These are phyloP conservation scores for Fraxinus americana DNA, from an alignment of 257 asterid species.

Conservation along the genomic window DNA sequence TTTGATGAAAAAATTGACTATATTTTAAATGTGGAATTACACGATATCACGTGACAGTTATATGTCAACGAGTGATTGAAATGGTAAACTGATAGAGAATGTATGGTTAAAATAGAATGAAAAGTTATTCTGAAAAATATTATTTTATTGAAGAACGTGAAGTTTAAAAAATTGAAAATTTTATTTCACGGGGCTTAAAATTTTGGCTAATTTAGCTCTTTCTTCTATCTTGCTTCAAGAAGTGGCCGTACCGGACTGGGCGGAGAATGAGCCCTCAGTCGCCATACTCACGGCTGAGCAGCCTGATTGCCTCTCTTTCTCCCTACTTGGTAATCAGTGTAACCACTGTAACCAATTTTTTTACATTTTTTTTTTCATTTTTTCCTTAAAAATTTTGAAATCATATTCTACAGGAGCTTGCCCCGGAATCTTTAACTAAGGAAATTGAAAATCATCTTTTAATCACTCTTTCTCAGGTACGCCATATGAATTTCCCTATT, in stretches of 20 bases:
- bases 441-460: slow-evolving; percentile 54
- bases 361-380: not conserved
- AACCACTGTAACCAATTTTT: not conserved
- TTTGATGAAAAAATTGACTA: too few relatives aligned
- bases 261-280: slow-evolving; percentile 47
- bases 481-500: not conserved
- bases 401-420: slow-evolving; percentile 46
- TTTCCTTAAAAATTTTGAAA: not conserved
- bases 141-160: too few relatives aligned
- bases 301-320: slow-evolving; percentile 45
- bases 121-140: too few relatives aligned
- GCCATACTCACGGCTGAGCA: slow-evolving; percentile 46
- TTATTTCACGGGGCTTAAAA: too few relatives aligned
- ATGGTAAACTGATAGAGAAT: too few relatives aligned
- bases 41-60: too few relatives aligned
- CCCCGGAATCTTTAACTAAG: slow-evolving; percentile 37
- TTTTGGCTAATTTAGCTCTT: too few relatives aligned
- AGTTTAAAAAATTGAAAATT: too few relatives aligned
- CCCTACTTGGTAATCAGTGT: slow-evolving; percentile 42
- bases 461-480: slow-evolving; percentile 72
- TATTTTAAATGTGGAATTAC: too few relatives aligned
- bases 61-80: too few relatives aligned
- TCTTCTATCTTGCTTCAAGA: not conserved
- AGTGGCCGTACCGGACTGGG: not conserved
- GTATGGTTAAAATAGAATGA: too few relatives aligned